Base-by-base conservation (phyloP, 2,329 filamentous ascomycete species). In the Alternaria solani region DNA sequence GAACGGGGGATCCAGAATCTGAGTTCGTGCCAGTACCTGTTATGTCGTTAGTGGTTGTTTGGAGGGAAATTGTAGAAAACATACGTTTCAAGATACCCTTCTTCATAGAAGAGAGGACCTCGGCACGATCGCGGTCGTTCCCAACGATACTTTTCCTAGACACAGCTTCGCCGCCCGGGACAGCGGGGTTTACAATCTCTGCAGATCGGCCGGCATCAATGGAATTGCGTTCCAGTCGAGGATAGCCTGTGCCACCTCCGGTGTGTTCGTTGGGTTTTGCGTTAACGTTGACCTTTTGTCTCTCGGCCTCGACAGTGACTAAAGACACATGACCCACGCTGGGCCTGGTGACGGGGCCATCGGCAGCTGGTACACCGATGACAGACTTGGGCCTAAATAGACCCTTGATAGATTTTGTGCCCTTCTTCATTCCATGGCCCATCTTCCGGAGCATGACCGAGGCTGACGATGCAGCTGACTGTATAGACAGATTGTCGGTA, bases 391-490 rank as follows among this genome's bases (percentile, higher is more conserved):
- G 94, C 64, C 95, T 87, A 82, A 99, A 99, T 7, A 99, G 84
- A 26, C 95, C 95, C 68, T 96, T 96, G 55, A 99, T 87, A 25
- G 94, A 97, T 48, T 94, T 87, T 18, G 91, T 91, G 52, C 93
- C 90, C 80, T 95, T 96, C 86, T 97, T 98, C 88, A 98, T 91
- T n/a, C 94, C 94, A 66, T 93, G 93, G 57, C 95, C 95, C 95
- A 99, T 99, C 83, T 99, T 99, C 54, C 95, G 89, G 67, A 99
- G 91, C 92, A 96, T 96, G 70, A 96, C 89, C 30, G 93, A 96
- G 34, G 92, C 92, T 20, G 92, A 96, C 7, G 93, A 96, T 20
- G 92, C 92, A 9, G 92, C 96, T 4, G 93, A 96, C 1, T 92
- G 94, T 65, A 96, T 93, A 14, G 93, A 96, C 44, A 99, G 81